phyloP scores from a whole-genome alignment of 192 early-diverging fungal species.

The Entophlyctis helioformis region DNA sequence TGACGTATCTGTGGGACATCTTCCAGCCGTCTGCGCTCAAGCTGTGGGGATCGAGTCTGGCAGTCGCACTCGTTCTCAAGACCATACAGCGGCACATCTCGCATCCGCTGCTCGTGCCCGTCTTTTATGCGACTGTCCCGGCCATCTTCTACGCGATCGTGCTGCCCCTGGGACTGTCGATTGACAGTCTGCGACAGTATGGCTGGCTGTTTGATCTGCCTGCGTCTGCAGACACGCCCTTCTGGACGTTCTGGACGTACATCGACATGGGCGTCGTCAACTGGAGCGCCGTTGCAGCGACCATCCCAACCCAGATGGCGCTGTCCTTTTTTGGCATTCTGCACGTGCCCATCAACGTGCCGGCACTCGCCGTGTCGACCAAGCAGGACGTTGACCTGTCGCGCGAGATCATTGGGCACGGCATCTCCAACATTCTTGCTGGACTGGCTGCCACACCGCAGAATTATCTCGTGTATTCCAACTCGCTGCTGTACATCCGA shows the following conservation, averaged over 20 bases:
- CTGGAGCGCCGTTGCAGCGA: constrained; percentile 33
- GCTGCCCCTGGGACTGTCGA: constrained; percentile 39
- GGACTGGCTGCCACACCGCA: constrained; percentile 69
- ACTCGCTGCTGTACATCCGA: constrained; percentile 83
- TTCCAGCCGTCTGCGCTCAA: constrained; percentile 56
- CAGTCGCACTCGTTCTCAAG: constrained; percentile 42
- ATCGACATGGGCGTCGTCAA: constrained; percentile 31
- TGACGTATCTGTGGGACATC: constrained; percentile 48
- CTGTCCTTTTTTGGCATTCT: constrained; percentile 92
- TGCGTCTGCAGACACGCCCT: constrained; percentile 51
- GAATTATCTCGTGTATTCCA: constrained; percentile 58
- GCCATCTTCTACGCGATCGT: constrained; percentile 62
- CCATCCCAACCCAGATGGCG: constrained; percentile 83
- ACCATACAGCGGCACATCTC: constrained; percentile 48
- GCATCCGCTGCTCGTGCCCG: constrained; percentile 78
- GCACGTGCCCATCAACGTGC: constrained; percentile 95
- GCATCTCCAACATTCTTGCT: constrained; percentile 73
- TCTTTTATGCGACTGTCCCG: constrained; percentile 79
- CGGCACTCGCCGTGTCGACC: constrained; percentile 85
- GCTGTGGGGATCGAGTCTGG: constrained; percentile 70
- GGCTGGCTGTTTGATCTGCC: constrained; percentile 83
- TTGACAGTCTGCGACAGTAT: constrained; percentile 50
- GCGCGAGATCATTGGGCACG: constrained; percentile 86
- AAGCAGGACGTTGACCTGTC: constrained; percentile 83
- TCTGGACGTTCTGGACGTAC: constrained; percentile 83